Evolutionary conservation across 2,329 filamentous ascomycete species (phyloP), one percentile per base, ranked within the genome.

Genomic region (Ophiostoma australiae): DNA sequence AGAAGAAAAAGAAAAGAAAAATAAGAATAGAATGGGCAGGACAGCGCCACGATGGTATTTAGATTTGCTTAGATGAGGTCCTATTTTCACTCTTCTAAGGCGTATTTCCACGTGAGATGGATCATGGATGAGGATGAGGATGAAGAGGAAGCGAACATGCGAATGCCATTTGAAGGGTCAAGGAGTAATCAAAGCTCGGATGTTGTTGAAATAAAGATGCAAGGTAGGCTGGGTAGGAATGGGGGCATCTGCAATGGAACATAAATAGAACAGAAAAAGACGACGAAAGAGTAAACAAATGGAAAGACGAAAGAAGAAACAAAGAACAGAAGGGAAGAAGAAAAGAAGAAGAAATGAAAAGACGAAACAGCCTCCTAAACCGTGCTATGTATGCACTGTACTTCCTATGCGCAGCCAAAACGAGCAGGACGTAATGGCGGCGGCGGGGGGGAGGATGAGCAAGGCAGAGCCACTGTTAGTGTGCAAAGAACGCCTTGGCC

Each of bases 401-500:
- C 7, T n/a, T 48, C 15, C 17, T n/a, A 8, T 17, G 20, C 44
- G 20, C 44, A 48, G 5, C 17, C 7, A 48, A 17, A 20, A 48
- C 20, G 44, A 48, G 3, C 44, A 20, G 44, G 44, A 3, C 11
- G 39, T 41, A 41, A 48, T 20, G 44, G 44, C 39, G 44, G 17
- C 5, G 44, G 17, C 44, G 17, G 20, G 44, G 37, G 20, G 1
- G 17, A 48, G 41, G 41, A 48, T 20, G 41, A 48, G 23, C 52
- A 13, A 65, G 33, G 61, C 61, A 65, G 31, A 65, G 61, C 61
- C 27, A 65, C 33, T n/a, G 20, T 35, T 65, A 35, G 61, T 33
- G 61, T 65, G 27, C 7, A 15, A 20, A 37, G 61, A 65, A 65
- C 31, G 27, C 31, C 61, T 58, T 58, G 44, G 44, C 44, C 44